These are phyloP conservation scores for Verticillium tricorpus DNA, from an alignment of 2,329 filamentous ascomycete species.

Conservation along the genomic window DNA sequence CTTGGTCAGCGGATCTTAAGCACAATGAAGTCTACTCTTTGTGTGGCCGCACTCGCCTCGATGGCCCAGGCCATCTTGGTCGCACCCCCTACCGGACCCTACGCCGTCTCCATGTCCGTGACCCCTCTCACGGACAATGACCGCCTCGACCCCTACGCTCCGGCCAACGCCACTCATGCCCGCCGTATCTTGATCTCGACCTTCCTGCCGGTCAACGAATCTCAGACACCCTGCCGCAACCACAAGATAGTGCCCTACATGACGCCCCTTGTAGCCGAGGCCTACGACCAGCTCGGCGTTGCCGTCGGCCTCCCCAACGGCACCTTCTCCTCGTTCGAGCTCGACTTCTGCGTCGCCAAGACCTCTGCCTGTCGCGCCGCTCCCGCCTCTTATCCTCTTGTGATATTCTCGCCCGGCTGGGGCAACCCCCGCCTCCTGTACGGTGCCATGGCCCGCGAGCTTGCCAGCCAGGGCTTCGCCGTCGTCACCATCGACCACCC, in stretches of 20 bases:
- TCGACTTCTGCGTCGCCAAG: slow-evolving; percentile 19
- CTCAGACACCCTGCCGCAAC: slow-evolving; percentile 14
- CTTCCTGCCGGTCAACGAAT: slow-evolving; percentile 23
- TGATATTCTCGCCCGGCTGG: slow-evolving; percentile 42
- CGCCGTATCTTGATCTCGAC: slow-evolving; percentile 23
- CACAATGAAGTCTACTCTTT: slow-evolving; percentile 16
- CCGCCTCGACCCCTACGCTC: slow-evolving; percentile 25
- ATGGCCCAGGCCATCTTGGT: slow-evolving; percentile 19
- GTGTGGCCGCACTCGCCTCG: slow-evolving; percentile 10
- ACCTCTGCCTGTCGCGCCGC: not conserved
- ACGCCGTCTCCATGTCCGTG: slow-evolving; percentile 19
- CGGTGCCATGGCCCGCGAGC: slow-evolving; percentile 34
- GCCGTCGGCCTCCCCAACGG: slow-evolving; percentile 23
- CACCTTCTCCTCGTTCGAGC: slow-evolving; percentile 20
- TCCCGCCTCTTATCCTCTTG: slow-evolving; percentile 6
- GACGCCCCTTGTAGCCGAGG: slow-evolving; percentile 24
- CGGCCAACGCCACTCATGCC: slow-evolving; percentile 13
- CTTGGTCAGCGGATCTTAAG: too few species aligned
- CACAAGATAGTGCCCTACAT: slow-evolving; percentile 22
- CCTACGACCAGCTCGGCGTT: slow-evolving; percentile 20
- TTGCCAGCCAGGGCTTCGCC: slow-evolving; percentile 40
- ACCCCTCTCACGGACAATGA: slow-evolving; percentile 22
- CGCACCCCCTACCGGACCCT: slow-evolving; percentile 23
- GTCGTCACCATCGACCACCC: slow-evolving; percentile 46
- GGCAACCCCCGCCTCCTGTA: slow-evolving; percentile 38